Conservation (phyloP, 2,329 filamentous ascomycete species). For the Raffaelea albimanens region DNA sequence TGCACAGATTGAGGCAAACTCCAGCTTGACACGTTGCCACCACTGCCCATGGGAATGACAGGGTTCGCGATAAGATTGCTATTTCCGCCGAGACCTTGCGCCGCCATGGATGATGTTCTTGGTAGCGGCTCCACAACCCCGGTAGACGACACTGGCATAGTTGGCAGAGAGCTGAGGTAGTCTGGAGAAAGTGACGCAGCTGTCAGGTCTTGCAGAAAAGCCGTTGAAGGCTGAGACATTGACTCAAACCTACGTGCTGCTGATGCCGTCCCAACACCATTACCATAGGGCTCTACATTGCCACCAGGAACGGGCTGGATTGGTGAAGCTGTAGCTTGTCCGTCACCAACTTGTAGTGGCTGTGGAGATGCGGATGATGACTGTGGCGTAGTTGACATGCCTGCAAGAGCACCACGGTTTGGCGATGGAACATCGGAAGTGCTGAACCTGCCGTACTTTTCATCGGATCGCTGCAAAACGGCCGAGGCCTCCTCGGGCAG, state of each 20-base stretch:
- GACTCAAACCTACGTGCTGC: conserved; percentile 4
- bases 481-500: conserved; percentile 73
- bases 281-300: too few species aligned
- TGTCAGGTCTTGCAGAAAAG: conserved; percentile 15
- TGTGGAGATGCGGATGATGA: conserved; percentile 18
- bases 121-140: background rate
- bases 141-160: background rate
- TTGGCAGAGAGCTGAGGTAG: conserved; percentile 2
- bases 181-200: conserved; percentile 5
- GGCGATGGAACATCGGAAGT: conserved; percentile 53
- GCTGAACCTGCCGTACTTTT: conserved; percentile 66
- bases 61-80: background rate
- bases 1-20: background rate
- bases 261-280: conserved; percentile 9
- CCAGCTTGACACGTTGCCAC: conserved; percentile 5
- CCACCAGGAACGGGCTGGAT: too few species aligned
- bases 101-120: background rate
- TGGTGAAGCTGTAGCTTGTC: too few species aligned
- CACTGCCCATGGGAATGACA: background rate
- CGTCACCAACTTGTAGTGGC: background rate
- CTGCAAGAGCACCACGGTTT: conserved; percentile 7
- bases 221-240: conserved; percentile 17
- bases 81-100: background rate
- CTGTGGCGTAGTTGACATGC: background rate
- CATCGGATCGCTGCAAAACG: conserved; percentile 68